phyloP scores from a whole-genome alignment of 495 filamentous ascomycete genomes.

The Wilcoxina mikolae region DNA sequence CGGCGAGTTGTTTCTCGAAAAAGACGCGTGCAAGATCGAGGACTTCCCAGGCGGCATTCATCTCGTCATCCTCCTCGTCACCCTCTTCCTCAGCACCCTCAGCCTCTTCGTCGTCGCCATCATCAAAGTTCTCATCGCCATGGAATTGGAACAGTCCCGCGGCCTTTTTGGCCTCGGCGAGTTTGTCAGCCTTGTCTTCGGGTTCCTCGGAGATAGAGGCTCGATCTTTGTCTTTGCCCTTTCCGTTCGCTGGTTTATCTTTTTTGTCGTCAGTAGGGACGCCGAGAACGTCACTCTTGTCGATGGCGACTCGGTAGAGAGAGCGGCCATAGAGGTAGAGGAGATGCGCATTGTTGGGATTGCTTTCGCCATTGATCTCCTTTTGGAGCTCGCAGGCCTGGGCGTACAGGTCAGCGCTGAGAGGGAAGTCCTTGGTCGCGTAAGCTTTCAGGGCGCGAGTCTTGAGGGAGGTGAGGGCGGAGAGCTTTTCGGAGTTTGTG shows the following conservation, averaged over 20 bases:
- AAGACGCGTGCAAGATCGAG: conserved; percentile 82
- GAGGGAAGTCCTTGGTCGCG: conserved; percentile 68
- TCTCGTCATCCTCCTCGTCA: conserved; percentile 73
- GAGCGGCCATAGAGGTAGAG: conserved; percentile 87
- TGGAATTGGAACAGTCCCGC: conserved; percentile 71
- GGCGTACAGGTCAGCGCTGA: conserved; percentile 72
- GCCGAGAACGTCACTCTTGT: conserved; percentile 86
- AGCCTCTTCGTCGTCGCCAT: conserved; percentile 39
- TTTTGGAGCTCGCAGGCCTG: conserved; percentile 81
- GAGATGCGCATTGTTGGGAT: conserved; percentile 75
- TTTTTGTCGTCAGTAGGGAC: conserved; percentile 46
- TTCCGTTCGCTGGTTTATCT: conserved; percentile 30
- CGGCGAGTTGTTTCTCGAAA: conserved; percentile 43
- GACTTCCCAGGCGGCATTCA: conserved; percentile 77
- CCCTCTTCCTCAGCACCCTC: conserved; percentile 14
- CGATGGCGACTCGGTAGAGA: conserved; percentile 81
- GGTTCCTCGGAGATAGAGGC: conserved; percentile 5
- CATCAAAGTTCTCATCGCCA: conserved; percentile 84
- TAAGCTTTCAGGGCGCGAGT: conserved; percentile 54
- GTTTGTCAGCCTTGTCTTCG: conserved; percentile 1
- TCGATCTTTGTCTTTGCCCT: conserved; percentile 32
- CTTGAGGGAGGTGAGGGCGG: conserved; percentile 32
- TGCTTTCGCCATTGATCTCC: conserved; percentile 69
- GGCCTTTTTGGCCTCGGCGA: conserved; percentile 36
- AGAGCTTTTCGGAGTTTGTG: conserved; percentile 1